A percentile compares a stretch with the other conserved stretches of the same genome.
Conservation (phyloP, 495 filamentous ascomycete genomes). For the Corynascus novoguineensis region DNA sequence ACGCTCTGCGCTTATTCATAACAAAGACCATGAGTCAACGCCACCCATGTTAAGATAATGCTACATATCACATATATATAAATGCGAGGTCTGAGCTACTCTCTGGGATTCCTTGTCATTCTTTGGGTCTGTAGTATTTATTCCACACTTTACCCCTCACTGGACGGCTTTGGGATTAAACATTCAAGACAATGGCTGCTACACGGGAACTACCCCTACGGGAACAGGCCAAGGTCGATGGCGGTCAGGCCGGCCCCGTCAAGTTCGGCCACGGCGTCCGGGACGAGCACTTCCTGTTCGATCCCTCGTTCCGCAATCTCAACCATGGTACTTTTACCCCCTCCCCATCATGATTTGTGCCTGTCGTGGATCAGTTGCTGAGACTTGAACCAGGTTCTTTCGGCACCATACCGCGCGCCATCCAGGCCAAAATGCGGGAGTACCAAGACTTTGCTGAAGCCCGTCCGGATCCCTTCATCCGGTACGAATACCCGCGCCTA, state of each 20-base stretch:
- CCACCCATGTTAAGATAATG: neutral
- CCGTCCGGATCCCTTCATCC: conserved; percentile 67
- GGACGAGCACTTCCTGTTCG: conserved; percentile 65
- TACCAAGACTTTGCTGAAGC: conserved; percentile 59
- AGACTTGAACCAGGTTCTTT: conserved; percentile 55
- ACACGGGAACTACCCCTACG: conserved; percentile 5
- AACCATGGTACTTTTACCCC: conserved; percentile 63
- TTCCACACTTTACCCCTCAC: neutral
- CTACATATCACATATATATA: too few species aligned
- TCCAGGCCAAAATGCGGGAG: conserved; percentile 52
- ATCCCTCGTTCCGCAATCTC: conserved; percentile 61
- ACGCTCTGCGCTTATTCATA: neutral
- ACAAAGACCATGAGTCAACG: neutral
- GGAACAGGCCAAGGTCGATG: neutral
- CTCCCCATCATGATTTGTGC: neutral
- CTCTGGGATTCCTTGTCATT: too few species aligned
- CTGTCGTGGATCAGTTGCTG: neutral
- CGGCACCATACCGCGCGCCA: conserved; percentile 60
- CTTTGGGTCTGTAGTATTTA: too few species aligned
- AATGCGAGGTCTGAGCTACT: too few species aligned
- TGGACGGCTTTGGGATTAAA: neutral
- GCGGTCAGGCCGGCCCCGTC: neutral
- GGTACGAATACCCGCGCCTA: conserved; percentile 51
- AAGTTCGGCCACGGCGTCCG: conserved; percentile 54
- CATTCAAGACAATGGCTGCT: neutral